Evolutionary conservation across 2,329 filamentous ascomycete genomes (phyloP).

Genomic region (Trichothecium sympodiale): DNA sequence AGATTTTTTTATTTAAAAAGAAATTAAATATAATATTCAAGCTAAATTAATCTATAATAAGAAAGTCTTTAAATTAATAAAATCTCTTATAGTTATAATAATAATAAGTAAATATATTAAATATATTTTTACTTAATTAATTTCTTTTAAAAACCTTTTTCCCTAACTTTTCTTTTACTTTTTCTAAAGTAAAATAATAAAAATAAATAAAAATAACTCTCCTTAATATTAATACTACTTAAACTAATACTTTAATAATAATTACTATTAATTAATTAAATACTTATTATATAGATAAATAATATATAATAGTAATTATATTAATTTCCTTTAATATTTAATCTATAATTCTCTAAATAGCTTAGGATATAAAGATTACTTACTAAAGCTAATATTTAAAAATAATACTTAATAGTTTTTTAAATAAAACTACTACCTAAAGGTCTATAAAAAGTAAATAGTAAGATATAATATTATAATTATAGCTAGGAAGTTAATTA

Average conservation of each 20-base stretch:
- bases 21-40: background rate
- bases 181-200: too few species aligned
- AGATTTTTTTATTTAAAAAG: background rate
- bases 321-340: constrained; percentile 1
- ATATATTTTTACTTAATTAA: background rate
- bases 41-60: background rate
- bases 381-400: background rate
- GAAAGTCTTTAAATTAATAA: background rate
- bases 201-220: too few species aligned
- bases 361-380: too few species aligned
- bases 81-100: background rate
- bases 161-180: too few species aligned
- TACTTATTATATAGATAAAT: too few species aligned
- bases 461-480: background rate
- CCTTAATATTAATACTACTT: too few species aligned
- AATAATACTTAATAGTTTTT: too few species aligned
- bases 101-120: background rate
- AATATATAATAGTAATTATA: too few species aligned
- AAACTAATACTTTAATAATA: too few species aligned
- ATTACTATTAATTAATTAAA: too few species aligned
- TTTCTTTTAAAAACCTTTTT: background rate
- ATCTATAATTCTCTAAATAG: background rate
- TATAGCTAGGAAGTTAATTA: background rate
- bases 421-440: too few species aligned
- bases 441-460: background rate